These are phyloP conservation scores for Tolypocladium inflatum DNA, from an alignment of 2,329 filamentous ascomycete species.

Conservation along the genomic window DNA sequence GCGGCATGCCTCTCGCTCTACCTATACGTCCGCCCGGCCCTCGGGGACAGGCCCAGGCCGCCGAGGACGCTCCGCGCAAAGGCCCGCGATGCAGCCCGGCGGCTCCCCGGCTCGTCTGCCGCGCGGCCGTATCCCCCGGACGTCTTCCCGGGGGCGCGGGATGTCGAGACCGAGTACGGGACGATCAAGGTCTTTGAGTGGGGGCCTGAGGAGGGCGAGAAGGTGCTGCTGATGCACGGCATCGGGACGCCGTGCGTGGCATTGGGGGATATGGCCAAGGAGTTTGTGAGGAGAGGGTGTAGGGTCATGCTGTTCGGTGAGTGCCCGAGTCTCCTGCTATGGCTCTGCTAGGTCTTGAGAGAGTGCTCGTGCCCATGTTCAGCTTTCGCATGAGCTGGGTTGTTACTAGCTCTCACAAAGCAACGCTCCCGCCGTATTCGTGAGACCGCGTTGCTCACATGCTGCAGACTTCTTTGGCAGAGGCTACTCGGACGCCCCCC, in stretches of 20 bases:
- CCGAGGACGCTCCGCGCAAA: not conserved
- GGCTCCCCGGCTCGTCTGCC: not conserved
- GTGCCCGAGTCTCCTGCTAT: slow-evolving; percentile 13
- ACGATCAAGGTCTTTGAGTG: slow-evolving; percentile 69
- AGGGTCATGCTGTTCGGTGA: slow-evolving; percentile 70
- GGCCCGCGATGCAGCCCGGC: slow-evolving; percentile 2
- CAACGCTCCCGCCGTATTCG: not conserved
- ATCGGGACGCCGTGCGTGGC: slow-evolving; percentile 71
- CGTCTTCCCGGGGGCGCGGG: slow-evolving; percentile 57
- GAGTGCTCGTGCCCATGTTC: not conserved
- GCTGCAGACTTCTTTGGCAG: slow-evolving; percentile 59
- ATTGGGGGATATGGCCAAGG: slow-evolving; percentile 55
- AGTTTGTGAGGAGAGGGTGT: slow-evolving; percentile 55
- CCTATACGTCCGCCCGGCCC: slow-evolving; percentile 17
- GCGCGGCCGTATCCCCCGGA: slow-evolving; percentile 57
- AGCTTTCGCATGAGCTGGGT: not conserved
- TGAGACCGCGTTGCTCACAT: not conserved
- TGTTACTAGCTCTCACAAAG: not conserved
- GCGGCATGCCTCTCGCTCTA: slow-evolving; percentile 25
- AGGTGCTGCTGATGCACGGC: slow-evolving; percentile 69
- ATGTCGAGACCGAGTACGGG: slow-evolving; percentile 63
- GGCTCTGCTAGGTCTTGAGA: not conserved
- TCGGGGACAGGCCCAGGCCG: slow-evolving; percentile 7
- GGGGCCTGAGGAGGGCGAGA: slow-evolving; percentile 61
- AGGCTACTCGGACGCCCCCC: slow-evolving; percentile 65